phyloP scores from a whole-genome alignment of 2,329 filamentous ascomycete species.

The Ascochyta viciae-villosae region DNA sequence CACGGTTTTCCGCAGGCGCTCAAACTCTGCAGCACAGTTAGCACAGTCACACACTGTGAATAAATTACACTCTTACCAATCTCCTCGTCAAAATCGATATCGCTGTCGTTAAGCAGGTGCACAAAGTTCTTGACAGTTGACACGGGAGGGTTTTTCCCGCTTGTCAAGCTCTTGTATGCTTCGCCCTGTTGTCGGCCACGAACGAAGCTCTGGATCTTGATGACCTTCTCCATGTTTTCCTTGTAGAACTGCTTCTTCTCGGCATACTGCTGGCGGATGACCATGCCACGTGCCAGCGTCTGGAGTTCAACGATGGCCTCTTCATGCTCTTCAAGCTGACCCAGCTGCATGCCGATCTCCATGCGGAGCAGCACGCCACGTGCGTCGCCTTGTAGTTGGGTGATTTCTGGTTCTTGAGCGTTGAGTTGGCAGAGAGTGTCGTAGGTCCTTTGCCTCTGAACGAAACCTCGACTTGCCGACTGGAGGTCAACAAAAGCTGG shows the following conservation, averaged over 20 bases:
- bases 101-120: constrained; percentile 95
- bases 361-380: constrained; percentile 81
- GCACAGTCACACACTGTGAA: neutral
- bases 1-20: constrained; percentile 91
- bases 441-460: constrained; percentile 66
- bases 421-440: constrained; percentile 73
- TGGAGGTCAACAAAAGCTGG: constrained; percentile 69
- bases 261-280: constrained; percentile 77
- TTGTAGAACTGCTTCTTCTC: constrained; percentile 90
- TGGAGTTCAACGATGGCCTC: constrained; percentile 78
- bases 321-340: constrained; percentile 82
- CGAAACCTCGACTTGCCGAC: constrained; percentile 69
- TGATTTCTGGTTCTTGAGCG: constrained; percentile 70
- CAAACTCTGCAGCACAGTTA: constrained; percentile 70
- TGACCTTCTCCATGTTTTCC: constrained; percentile 97
- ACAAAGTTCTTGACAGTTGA: constrained; percentile 98
- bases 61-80: constrained; percentile 57
- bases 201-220: constrained; percentile 98
- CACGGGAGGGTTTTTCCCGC: constrained; percentile 94
- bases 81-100: constrained; percentile 99
- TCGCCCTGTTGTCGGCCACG: constrained; percentile 94
- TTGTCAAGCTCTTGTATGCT: constrained; percentile 96
- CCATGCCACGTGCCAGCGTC: constrained; percentile 72
- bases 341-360: constrained; percentile 75
- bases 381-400: constrained; percentile 75